phyloP scores from a whole-genome alignment of 306 rosid genomes.

The Begonia loranthoides region DNA sequence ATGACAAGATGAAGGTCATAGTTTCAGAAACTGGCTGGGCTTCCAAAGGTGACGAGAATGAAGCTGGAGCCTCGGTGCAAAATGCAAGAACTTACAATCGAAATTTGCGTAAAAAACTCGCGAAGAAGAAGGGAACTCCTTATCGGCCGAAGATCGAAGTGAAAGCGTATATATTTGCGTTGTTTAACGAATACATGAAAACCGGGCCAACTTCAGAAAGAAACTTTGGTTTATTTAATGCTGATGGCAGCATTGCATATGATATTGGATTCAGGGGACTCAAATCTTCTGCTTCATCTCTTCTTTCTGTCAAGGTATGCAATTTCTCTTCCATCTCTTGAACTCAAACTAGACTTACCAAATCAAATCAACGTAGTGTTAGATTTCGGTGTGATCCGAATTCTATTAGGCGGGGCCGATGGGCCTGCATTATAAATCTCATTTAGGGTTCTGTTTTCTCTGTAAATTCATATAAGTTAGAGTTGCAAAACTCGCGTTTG shows the following conservation, averaged over 20 bases:
- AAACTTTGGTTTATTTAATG: conserved; percentile 79
- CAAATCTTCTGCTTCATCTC: conserved; percentile 42
- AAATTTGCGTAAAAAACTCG: conserved; percentile 41
- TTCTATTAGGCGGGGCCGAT: too few relatives aligned
- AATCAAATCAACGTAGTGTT: too few relatives aligned
- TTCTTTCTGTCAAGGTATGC: conserved; percentile 54
- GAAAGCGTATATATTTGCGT: conserved; percentile 71
- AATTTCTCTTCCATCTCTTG: conserved; percentile 2
- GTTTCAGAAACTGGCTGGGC: conserved; percentile 97
- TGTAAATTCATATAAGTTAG: too few relatives aligned
- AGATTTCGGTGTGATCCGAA: too few relatives aligned
- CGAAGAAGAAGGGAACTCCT: conserved; percentile 83
- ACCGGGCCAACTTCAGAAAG: conserved; percentile 89
- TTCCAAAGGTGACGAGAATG: conserved; percentile 55
- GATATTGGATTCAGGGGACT: conserved; percentile 84
- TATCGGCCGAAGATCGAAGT: conserved; percentile 48
- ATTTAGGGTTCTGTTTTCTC: too few relatives aligned
- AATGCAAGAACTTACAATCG: conserved; percentile 61
- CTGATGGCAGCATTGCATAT: conserved; percentile 85
- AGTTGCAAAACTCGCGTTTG: too few relatives aligned
- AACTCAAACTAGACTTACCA: background rate
- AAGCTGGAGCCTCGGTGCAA: conserved; percentile 44
- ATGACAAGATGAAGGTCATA: conserved; percentile 54
- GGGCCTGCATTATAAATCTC: too few relatives aligned
- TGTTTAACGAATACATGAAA: conserved; percentile 85